A percentile compares a stretch with the other conserved stretches of the same genome.
phyloP scores from a whole-genome alignment of 495 filamentous ascomycete species.

The Glarea lozoyensis region DNA sequence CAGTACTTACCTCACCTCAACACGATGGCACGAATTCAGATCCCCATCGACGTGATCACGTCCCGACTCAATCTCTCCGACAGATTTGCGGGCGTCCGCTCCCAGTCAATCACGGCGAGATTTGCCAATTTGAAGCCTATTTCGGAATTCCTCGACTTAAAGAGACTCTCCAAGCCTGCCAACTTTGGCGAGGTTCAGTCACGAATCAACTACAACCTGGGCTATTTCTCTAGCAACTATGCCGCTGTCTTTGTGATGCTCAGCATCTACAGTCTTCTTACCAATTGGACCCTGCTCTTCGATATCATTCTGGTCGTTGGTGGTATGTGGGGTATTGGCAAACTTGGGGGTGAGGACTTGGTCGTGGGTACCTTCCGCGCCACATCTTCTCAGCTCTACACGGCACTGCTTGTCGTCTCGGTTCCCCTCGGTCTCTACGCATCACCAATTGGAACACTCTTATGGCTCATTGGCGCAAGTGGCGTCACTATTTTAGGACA shows the following conservation, averaged over 20 bases:
- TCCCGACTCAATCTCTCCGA: constrained; percentile 75
- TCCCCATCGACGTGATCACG: constrained; percentile 84
- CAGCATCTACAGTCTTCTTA: constrained; percentile 88
- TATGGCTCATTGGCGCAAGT: constrained; percentile 93
- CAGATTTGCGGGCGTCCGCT: constrained; percentile 65
- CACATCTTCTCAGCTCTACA: constrained; percentile 94
- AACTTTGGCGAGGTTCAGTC: constrained; percentile 89
- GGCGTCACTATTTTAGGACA: constrained; percentile 91
- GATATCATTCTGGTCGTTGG: constrained; percentile 78
- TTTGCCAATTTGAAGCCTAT: constrained; percentile 91
- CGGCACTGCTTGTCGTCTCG: constrained; percentile 66
- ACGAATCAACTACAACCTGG: constrained; percentile 93
- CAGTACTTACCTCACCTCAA: constrained; percentile 1
- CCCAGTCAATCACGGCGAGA: constrained; percentile 64
- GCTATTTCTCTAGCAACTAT: constrained; percentile 98
- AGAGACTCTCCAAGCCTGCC: constrained; percentile 85
- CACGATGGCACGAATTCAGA: constrained; percentile 78
- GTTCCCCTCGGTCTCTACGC: constrained; percentile 78
- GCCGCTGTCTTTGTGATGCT: constrained; percentile 87
- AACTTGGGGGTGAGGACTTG: constrained; percentile 77
- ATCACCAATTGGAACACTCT: constrained; percentile 66
- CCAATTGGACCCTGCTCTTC: constrained; percentile 75
- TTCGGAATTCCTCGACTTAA: constrained; percentile 91
- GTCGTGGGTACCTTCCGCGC: constrained; percentile 72
- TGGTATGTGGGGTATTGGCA: constrained; percentile 84